Conservation (phyloP, 768 basidiomycete genomes). For the Xerocomus spinulosus region DNA sequence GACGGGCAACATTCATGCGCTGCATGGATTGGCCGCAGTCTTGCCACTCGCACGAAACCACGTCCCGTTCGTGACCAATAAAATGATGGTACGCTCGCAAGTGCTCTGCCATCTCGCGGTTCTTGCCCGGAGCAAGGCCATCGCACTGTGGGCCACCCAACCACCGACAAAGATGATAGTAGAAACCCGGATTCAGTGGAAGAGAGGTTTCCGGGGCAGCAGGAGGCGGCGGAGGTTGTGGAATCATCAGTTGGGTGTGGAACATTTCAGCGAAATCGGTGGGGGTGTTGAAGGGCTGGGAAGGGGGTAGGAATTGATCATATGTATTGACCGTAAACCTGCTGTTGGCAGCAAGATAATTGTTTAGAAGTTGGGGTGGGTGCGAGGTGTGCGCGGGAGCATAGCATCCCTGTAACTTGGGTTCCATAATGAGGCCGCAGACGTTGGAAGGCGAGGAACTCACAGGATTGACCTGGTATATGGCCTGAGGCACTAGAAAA, state of each 20-base stretch:
- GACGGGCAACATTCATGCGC: slow-evolving; percentile 29
- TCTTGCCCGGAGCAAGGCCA: slow-evolving; percentile 24
- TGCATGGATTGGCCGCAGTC: slow-evolving; percentile 21
- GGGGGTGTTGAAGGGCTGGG: background rate
- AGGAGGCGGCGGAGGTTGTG: slow-evolving; percentile 17
- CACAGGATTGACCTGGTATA: slow-evolving; percentile 4
- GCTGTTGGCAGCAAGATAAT: background rate
- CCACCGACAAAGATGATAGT: slow-evolving; percentile 19
- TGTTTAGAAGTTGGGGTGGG: background rate
- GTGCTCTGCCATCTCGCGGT: slow-evolving; percentile 30
- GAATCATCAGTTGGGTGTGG: background rate
- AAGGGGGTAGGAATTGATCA: background rate
- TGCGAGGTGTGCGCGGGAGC: background rate
- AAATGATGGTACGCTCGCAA: slow-evolving; percentile 19
- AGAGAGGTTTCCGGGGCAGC: slow-evolving; percentile 3
- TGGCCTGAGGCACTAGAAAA: background rate
- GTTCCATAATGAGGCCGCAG: background rate
- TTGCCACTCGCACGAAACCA: slow-evolving; percentile 23
- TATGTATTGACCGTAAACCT: background rate
- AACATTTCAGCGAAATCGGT: background rate
- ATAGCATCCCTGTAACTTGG: slow-evolving; percentile 10
- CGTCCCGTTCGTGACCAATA: slow-evolving; percentile 25
- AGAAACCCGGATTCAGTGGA: slow-evolving; percentile 2
- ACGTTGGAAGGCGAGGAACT: background rate
- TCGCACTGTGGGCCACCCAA: slow-evolving; percentile 19